Evolutionary conservation across 495 filamentous ascomycete species (phyloP), one percentile per base, ranked within the genome.

Genomic region (Staphylotrichum tortipilum): DNA sequence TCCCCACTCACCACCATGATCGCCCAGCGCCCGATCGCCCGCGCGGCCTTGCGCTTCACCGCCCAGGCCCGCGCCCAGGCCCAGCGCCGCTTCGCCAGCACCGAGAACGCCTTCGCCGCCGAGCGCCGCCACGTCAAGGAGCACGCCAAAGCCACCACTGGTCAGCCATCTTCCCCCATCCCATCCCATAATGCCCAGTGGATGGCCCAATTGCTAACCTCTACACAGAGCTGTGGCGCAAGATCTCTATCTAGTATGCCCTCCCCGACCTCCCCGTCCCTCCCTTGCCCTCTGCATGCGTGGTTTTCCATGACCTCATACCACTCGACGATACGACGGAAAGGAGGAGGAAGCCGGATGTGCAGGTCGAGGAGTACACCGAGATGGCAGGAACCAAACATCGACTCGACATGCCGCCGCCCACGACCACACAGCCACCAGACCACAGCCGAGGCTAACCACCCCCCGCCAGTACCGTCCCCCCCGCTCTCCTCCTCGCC

Each of bases 231-330:
- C 81, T 92, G 56, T 96, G 90, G 90, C 81, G 82, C 70, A 95
- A 91, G 76, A 83, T 95, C 44, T 89, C 86, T 50, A 78, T 94
- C 75, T 95, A 85, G 90, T 95, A 84, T 66, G 79, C 63, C 44
- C 17, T 30, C 43, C 15, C 33, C 26, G 79, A 62, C 44, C 17
- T 30, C 43, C 15, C 33, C 26, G 6, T 10, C 11, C 45, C 36
- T 30, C 24, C 19, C 14, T 35, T 24, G 10, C n/a, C 7, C 39
- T 15, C 39, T n/a, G n/a, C 14, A 28, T 63, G 54, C 47, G 57
- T 57, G 33, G 56, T 72, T 73, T 57, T 57, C 47, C 8, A 40
- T 35, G 41, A 41, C 35, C 35, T 33, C n/a, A n/a, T 26, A 12
- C 12, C 33, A 24, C 28, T 26, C 26, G 4, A 5, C 23, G 22